Base-by-base conservation (phyloP, 73 alveolate genomes). In the Paramecium tetraurelia region DNA sequence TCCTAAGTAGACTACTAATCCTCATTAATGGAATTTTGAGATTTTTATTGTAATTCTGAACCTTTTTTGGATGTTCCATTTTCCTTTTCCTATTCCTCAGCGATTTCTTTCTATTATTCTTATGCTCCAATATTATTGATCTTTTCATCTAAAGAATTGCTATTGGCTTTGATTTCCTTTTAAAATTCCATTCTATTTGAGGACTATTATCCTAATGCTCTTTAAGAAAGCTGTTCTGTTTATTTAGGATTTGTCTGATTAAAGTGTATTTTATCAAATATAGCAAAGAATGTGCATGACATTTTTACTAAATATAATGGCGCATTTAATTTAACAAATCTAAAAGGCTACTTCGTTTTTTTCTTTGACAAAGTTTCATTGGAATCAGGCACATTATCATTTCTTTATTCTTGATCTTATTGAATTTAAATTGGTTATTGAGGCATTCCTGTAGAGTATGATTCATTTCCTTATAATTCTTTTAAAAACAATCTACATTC, bases 201-300 rank as follows among this genome's bases (percentile, higher is more conserved):
- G 24, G 84, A 11, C 14, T 63, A 27, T 63, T 63, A 14, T 63
- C 41, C 50, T 63, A 33, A 31, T 27, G 50, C 84, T 63, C 84
- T 27, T 12, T 63, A 27, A 27, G 84, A 22, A 0, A 22, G 9
- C 14, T 27, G n/a, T 33, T 63, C 84, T 22, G 84, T 63, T 24
- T 63, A 24, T 63, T 63, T 31, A 2, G 7, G 31, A 53, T 53
- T 53, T 53, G 20, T 6, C 12, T 63, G 14, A 63, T 27, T 12
- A 33, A 44, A 80, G 22, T 80, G 76, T 4, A 41, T 18, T 27
- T 80, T 80, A 80, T 80, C 90, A 16, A 80, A 80, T 4, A 80
- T 48, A 38, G 90, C 90, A 80, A 80, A 80, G 33, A 38, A 80
- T 22, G 90, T 80, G 68, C 90, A 80, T 2, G 76, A 44, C 43